phyloP scores from a whole-genome alignment of 2,329 filamentous ascomycete genomes.

The Fusarium newnesense region DNA sequence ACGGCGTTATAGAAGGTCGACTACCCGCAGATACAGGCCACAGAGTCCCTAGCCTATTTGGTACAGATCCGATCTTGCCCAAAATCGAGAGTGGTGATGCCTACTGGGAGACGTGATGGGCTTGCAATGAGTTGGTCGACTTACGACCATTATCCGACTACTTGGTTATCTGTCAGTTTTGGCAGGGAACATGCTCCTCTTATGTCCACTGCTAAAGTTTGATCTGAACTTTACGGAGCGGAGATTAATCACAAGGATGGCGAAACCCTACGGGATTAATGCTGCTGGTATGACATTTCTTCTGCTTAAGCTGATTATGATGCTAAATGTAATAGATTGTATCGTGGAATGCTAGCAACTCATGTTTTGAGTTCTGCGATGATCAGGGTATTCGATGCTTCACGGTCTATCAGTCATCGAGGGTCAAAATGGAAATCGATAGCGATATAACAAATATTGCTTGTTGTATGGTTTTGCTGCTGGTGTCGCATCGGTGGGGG shows the following conservation, averaged over 20 bases:
- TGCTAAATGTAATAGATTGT: background rate
- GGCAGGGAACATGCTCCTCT: background rate
- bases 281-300: background rate
- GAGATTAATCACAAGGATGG: background rate
- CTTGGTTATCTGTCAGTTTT: background rate
- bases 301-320: background rate
- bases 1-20: background rate
- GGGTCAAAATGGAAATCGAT: background rate
- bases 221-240: background rate
- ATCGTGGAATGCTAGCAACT: background rate
- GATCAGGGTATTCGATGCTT: background rate
- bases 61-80: background rate
- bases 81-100: background rate
- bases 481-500: background rate
- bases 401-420: background rate
- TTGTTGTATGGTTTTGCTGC: background rate
- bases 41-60: background rate
- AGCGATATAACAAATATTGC: background rate
- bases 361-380: background rate
- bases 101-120: background rate
- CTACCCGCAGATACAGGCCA: background rate
- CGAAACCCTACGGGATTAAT: background rate
- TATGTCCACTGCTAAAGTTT: background rate
- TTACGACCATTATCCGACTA: background rate
- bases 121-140: background rate